A percentile compares a stretch with the other conserved stretches of the same genome.
Evolutionary conservation across 202 grass and related monocot species (phyloP).

Genomic region (Setaria viridis): DNA sequence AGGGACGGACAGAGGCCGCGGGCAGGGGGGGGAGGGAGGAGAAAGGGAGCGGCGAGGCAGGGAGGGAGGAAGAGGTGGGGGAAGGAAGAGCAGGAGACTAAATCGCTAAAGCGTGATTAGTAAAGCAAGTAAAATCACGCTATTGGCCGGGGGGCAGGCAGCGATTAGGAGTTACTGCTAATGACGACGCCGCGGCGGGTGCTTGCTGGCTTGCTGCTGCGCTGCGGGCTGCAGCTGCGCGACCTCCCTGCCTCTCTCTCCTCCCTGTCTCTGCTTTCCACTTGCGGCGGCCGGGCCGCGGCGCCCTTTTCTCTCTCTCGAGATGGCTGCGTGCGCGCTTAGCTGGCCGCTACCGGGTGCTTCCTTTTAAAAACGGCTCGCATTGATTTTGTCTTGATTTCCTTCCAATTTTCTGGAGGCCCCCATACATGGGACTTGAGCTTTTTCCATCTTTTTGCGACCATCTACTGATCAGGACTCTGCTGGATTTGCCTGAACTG

Average conservation of each 20-base stretch:
- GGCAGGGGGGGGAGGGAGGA: neutral
- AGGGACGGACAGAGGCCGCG: neutral
- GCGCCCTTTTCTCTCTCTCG: constrained; percentile 11
- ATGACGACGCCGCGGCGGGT: constrained; percentile 9
- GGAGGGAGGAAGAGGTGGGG: neutral
- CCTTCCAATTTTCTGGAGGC: constrained; percentile 41
- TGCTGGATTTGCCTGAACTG: neutral
- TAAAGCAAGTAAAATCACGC: constrained; percentile 60
- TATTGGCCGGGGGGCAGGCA: constrained; percentile 10
- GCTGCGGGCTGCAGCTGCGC: neutral
- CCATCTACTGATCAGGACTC: neutral
- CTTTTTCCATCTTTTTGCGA: neutral
- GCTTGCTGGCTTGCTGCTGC: neutral
- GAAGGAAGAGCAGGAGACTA: constrained; percentile 27
- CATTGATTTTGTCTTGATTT: constrained; percentile 61
- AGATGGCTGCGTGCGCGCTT: constrained; percentile 60
- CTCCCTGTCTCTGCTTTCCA: constrained; percentile 46
- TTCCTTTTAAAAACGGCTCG: constrained; percentile 46
- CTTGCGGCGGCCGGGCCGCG: constrained; percentile 47
- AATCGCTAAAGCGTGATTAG: constrained; percentile 67
- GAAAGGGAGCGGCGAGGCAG: neutral
- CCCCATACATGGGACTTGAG: neutral
- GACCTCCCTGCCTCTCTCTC: neutral
- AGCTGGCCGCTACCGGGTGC: constrained; percentile 60
- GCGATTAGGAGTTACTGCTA: constrained; percentile 53